A percentile compares a stretch with the other conserved stretches of the same genome.
Conservation (phyloP, 192 early-diverging fungal species). For the Podila verticillata region DNA sequence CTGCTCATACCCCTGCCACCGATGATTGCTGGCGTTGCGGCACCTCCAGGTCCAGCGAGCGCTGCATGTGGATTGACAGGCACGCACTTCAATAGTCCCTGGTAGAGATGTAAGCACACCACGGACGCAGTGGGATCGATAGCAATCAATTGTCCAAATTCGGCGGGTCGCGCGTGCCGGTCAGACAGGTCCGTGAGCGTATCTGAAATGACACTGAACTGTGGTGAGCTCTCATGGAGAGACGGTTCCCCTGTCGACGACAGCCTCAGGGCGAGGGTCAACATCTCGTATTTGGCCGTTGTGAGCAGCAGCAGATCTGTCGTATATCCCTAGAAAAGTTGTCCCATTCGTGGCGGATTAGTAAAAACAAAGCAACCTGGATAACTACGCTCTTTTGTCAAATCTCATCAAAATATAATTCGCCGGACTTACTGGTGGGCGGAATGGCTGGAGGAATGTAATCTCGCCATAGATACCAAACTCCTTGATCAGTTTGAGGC, state of each 20-base stretch:
- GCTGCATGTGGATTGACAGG: constrained; percentile 53
- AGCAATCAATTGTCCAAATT: constrained; percentile 59
- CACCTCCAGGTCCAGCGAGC: neutral
- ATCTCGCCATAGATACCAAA: constrained; percentile 78
- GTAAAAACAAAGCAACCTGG: neutral
- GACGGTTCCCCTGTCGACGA: constrained; percentile 10
- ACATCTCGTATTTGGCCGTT: constrained; percentile 74
- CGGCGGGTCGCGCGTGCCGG: constrained; percentile 61
- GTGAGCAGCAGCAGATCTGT: constrained; percentile 76
- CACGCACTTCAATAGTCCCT: constrained; percentile 75
- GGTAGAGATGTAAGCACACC: constrained; percentile 70
- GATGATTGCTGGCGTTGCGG: constrained; percentile 4
- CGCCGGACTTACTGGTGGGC: constrained; percentile 51
- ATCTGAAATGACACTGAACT: constrained; percentile 69
- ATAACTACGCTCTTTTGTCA: neutral
- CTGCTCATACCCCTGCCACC: neutral
- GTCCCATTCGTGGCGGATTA: neutral
- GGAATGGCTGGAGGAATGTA: constrained; percentile 59
- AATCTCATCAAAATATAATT: neutral
- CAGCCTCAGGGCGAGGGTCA: constrained; percentile 75
- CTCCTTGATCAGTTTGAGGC: constrained; percentile 64
- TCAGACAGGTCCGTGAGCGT: constrained; percentile 69
- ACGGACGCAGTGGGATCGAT: constrained; percentile 67
- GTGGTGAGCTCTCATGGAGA: constrained; percentile 4
- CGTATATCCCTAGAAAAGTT: constrained; percentile 49